A percentile compares a stretch with the other conserved stretches of the same genome.
Evolutionary conservation across 1,284 basidiomycete genomes (phyloP).

Genomic region (Stygiomarasmius scandens): DNA sequence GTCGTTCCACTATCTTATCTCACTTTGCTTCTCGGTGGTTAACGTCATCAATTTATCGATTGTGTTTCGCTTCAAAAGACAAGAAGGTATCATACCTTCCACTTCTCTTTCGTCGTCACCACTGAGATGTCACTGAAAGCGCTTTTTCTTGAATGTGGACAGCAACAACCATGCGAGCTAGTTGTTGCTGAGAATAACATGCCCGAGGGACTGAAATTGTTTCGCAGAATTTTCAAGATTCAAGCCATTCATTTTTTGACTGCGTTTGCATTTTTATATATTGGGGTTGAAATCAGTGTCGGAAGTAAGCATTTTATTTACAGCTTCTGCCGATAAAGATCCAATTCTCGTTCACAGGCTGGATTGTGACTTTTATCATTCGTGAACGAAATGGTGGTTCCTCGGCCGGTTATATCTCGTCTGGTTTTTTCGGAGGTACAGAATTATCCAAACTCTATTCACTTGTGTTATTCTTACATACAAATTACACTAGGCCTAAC

Average conservation of each 20-base stretch:
- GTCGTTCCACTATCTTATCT: constrained; percentile 69
- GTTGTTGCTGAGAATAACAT: no score
- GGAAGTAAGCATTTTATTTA: no score
- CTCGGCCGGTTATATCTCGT: constrained; percentile 33
- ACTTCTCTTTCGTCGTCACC: no score
- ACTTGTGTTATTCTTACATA: background rate
- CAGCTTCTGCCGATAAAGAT: no score
- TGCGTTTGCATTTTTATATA: constrained; percentile 56
- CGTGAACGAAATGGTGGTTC: constrained; percentile 28
- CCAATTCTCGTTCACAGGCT: constrained; percentile 37
- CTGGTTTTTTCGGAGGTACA: constrained; percentile 35
- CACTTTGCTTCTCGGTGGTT: constrained; percentile 56
- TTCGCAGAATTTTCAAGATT: constrained; percentile 51
- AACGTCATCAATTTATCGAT: constrained; percentile 45
- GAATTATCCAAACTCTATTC: constrained; percentile 11
- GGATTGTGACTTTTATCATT: constrained; percentile 46
- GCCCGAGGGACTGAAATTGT: constrained; percentile 36
- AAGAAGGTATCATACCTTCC: no score
- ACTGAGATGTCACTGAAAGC: no score
- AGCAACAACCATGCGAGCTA: no score
- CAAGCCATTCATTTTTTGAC: constrained; percentile 55
- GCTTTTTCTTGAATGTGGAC: background rate
- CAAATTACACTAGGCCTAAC: constrained; percentile 18
- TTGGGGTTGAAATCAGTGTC: constrained; percentile 59
- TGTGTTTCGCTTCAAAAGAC: constrained; percentile 57